phyloP scores from a whole-genome alignment of 2,329 filamentous ascomycete species.

The Stromatinia cepivora region DNA sequence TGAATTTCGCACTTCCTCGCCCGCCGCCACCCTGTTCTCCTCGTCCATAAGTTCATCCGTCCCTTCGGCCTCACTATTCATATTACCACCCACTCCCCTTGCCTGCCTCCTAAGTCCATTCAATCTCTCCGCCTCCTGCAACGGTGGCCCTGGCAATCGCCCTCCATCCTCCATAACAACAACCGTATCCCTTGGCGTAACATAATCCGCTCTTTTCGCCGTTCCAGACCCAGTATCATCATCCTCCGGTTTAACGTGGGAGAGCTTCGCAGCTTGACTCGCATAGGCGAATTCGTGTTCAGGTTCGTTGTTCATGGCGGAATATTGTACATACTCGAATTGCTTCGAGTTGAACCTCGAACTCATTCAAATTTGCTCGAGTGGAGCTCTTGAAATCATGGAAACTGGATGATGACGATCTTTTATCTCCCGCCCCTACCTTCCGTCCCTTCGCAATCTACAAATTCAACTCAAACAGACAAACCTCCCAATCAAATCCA shows the following conservation, averaged over 20 bases:
- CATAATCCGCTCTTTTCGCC: constrained; percentile 62
- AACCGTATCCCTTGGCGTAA: constrained; percentile 71
- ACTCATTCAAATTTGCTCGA: constrained; percentile 14
- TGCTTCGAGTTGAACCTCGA: constrained; percentile 9
- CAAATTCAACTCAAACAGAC: not conserved
- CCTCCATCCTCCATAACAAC: constrained; percentile 67
- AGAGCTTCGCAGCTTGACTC: constrained; percentile 61
- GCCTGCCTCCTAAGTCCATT: constrained; percentile 60
- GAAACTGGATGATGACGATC: constrained; percentile 9
- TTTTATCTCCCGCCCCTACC: not conserved
- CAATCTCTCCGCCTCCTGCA: constrained; percentile 69
- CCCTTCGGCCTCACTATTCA: constrained; percentile 42
- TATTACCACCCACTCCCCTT: constrained; percentile 30
- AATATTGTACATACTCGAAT: constrained; percentile 22
- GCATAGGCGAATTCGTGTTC: constrained; percentile 46
- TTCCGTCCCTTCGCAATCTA: not conserved
- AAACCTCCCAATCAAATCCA: not conserved
- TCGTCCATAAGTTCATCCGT: constrained; percentile 41
- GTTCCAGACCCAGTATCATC: constrained; percentile 42
- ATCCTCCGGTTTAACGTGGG: constrained; percentile 42
- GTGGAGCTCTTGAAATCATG: constrained; percentile 13
- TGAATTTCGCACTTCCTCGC: not conserved
- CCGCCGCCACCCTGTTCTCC: constrained; percentile 29
- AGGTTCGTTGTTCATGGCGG: constrained; percentile 7
- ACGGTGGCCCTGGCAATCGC: constrained; percentile 66